A percentile compares a stretch with the other conserved stretches of the same genome.
Evolutionary conservation across 305 asterid species (phyloP).

Genomic region (Fraxinus ornus): DNA sequence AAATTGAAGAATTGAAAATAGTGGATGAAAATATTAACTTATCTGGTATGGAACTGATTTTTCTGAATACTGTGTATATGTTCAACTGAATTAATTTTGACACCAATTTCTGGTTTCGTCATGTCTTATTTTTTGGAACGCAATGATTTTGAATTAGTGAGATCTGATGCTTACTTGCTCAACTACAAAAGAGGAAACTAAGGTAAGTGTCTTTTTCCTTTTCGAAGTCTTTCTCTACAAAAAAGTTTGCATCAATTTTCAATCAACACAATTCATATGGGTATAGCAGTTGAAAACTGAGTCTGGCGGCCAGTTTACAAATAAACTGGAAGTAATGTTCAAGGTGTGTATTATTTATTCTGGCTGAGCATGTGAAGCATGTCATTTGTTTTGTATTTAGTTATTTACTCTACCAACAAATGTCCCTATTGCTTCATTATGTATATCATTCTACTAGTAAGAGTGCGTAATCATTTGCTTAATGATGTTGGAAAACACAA

Average conservation of each 20-base stretch:
- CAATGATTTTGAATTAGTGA: too few species aligned
- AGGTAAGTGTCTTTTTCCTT: constrained; percentile 24
- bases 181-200: constrained; percentile 12
- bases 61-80: too few species aligned
- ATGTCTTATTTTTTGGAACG: too few species aligned
- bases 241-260: constrained; percentile 7
- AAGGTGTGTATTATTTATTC: constrained; percentile 52
- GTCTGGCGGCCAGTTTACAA: constrained; percentile 97
- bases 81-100: too few species aligned
- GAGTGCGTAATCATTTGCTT: neutral
- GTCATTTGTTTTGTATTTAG: neutral
- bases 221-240: neutral
- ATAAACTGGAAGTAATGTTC: constrained; percentile 99
- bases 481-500: too few species aligned
- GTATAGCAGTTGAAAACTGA: constrained; percentile 83
- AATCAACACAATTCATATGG: constrained; percentile 12
- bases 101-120: too few species aligned
- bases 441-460: neutral
- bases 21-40: too few species aligned
- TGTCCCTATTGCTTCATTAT: neutral
- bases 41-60: too few species aligned
- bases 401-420: neutral
- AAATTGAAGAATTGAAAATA: too few species aligned
- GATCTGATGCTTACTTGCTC: too few species aligned
- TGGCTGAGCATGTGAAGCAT: neutral